Conservation (phyloP, 768 basidiomycete genomes). For the Leucosporidium creatinivorum region DNA sequence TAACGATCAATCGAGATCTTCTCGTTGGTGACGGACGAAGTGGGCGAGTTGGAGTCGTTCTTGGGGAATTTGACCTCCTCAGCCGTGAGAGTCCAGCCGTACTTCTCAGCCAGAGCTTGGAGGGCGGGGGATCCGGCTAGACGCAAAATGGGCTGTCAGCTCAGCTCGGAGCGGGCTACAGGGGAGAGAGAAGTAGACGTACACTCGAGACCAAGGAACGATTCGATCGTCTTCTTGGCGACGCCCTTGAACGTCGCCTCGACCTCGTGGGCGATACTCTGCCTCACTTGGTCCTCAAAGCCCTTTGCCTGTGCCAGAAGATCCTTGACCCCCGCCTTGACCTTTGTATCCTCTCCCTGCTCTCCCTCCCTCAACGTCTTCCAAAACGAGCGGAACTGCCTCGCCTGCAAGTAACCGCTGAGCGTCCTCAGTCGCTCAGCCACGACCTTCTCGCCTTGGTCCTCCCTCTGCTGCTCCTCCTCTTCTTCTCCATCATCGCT, state of each 20-base stretch:
- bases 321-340: background rate
- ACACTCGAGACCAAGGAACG: slow-evolving; percentile 25
- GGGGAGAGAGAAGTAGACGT: background rate
- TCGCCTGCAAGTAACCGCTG: slow-evolving; percentile 65
- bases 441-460: slow-evolving; percentile 54
- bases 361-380: slow-evolving; percentile 31
- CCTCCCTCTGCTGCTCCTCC: background rate
- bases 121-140: background rate
- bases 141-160: background rate
- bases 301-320: slow-evolving; percentile 6
- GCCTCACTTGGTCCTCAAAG: slow-evolving; percentile 11
- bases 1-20: slow-evolving; percentile 34
- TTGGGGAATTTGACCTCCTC: slow-evolving; percentile 25
- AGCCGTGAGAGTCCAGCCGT: slow-evolving; percentile 24
- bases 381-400: slow-evolving; percentile 87
- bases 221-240: slow-evolving; percentile 9
- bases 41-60: slow-evolving; percentile 35
- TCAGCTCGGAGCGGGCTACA: background rate
- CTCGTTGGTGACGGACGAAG: slow-evolving; percentile 32
- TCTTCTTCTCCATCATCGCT: slow-evolving; percentile 20
- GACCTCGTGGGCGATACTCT: slow-evolving; percentile 18
- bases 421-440: slow-evolving; percentile 69
- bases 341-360: background rate
- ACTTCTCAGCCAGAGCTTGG: background rate
- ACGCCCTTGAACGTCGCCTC: slow-evolving; percentile 30